These are phyloP conservation scores for Penicillium sp. DNA, from an alignment of 2,329 filamentous ascomycete species.

Conservation along the genomic window DNA sequence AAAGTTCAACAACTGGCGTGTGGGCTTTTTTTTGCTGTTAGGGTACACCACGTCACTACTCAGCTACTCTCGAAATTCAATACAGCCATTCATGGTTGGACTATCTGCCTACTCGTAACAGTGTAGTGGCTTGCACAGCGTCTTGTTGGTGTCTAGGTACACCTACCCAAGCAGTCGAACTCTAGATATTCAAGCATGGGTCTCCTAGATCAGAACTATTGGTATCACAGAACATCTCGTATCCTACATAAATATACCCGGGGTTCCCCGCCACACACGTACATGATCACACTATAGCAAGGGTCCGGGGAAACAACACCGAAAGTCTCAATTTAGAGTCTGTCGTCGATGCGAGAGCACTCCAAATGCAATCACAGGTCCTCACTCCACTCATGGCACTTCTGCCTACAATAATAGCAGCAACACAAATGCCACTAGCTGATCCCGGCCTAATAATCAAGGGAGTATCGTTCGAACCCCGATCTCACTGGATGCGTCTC, in stretches of 20 bases:
- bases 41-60: conserved; percentile 13
- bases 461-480: conserved; percentile 39
- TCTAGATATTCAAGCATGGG: no score
- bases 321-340: no score
- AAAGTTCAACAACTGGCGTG: conserved; percentile 26
- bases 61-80: conserved; percentile 7
- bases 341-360: not conserved
- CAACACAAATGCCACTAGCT: not conserved
- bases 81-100: conserved; percentile 3
- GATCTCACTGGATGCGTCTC: conserved; percentile 55
- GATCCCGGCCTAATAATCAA: conserved; percentile 23
- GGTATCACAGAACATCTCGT: not conserved
- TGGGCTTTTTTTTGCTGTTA: conserved; percentile 13
- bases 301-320: no score
- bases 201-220: no score
- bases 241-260: not conserved
- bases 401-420: not conserved
- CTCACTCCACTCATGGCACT: not conserved
- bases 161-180: no score
- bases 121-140: not conserved
- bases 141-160: no score
- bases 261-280: not conserved
- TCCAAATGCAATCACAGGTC: not conserved
- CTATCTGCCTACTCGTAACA: not conserved
- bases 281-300: not conserved